Evolutionary conservation across 2,329 filamentous ascomycete genomes (phyloP).

Genomic region (Colletotrichum orchidophilum): DNA sequence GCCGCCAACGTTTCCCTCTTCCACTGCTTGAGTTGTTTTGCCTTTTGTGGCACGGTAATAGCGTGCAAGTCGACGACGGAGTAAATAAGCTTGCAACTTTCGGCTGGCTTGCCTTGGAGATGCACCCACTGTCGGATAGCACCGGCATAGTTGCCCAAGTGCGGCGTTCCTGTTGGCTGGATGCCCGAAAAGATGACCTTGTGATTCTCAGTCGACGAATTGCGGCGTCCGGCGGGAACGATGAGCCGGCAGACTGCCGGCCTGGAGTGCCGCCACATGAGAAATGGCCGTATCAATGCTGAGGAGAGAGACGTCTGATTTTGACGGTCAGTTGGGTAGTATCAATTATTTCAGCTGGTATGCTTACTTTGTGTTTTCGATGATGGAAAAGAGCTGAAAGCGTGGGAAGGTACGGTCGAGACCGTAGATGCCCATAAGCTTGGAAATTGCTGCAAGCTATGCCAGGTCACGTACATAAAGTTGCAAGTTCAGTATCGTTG

Average conservation of each 20-base stretch:
- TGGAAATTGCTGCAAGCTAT: neutral
- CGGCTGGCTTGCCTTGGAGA: constrained; percentile 72
- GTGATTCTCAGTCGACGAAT: constrained; percentile 4
- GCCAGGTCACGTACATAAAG: neutral
- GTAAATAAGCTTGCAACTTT: constrained; percentile 75
- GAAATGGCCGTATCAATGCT: neutral
- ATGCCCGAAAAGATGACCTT: constrained; percentile 91
- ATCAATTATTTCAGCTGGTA: neutral
- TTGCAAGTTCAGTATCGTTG: neutral
- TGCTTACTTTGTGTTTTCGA: neutral
- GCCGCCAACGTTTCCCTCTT: constrained; percentile 81
- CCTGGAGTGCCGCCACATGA: constrained; percentile 21
- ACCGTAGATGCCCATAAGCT: neutral
- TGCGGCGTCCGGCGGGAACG: neutral
- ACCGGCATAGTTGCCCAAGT: constrained; percentile 94
- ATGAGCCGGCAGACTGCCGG: neutral
- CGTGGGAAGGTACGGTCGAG: too few species aligned
- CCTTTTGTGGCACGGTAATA: constrained; percentile 80
- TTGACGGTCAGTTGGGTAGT: neutral
- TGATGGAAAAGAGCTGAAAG: too few species aligned
- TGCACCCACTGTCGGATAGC: constrained; percentile 87
- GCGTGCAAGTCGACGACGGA: constrained; percentile 95
- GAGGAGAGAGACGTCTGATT: neutral
- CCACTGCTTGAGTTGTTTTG: constrained; percentile 67
- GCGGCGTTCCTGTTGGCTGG: constrained; percentile 92